Base-by-base conservation (phyloP, 805 yeast genomes). In the Soucietia sequanensis region DNA sequence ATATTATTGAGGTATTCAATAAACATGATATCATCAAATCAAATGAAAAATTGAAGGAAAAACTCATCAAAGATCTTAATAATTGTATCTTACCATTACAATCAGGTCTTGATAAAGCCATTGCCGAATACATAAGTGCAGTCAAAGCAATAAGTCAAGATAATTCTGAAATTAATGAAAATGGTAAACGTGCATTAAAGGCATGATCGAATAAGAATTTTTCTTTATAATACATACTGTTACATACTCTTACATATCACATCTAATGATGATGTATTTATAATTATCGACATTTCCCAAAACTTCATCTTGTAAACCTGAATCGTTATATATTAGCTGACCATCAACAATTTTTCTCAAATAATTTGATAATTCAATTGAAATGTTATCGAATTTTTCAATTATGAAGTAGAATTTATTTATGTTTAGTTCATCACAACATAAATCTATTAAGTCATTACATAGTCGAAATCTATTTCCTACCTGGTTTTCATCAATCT, bases 31-130 rank as follows among this genome's bases (percentile, higher is more conserved):
- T 45, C 12, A 48, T 59, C 10, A 39, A 49, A 19, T 42, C 42
- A 7, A 61, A 60, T 42, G 65, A 55, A 11, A 60, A 58, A 43
- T 31, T 58, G 25, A 54, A 50, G 26, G 72, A 65, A 5, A 62
- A 60, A 38, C 43, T 62, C 13, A 23, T 46, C 12, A 54, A 48
- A 27, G 72, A 66, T 40, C 52, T 66, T 30, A 48, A 50, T 16
- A 52, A 49, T 11, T 59, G 69, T 39, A 26, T 67, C 14, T 48
- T 37, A 22, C 67, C 68, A 2, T 47, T 66, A 34, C 49, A 55
- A 25, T 40, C 50, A 6, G 59, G 64, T 9, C 48, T 68, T 22
- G 55, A 51, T 15, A 57, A 55, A 39, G 72, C 72, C 2, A 48
- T 59, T 17, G 42, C 38, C 12, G 69, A 63, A 20, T 68, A 67